phyloP scores from a whole-genome alignment of 1,284 basidiomycete species.

The Volvariella surrecta region DNA sequence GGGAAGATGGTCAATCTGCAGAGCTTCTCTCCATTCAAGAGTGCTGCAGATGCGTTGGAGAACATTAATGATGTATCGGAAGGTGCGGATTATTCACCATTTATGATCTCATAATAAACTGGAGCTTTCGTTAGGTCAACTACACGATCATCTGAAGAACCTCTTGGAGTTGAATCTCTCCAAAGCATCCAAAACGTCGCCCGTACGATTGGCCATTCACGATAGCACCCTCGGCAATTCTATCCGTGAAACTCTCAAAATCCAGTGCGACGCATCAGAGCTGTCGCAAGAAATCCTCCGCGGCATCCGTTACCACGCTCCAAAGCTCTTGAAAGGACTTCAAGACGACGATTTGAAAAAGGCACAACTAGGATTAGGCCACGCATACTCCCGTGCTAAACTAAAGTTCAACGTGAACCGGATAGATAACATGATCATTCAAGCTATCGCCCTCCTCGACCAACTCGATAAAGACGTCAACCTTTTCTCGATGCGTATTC shows the following conservation, averaged over 20 bases:
- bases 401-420: conserved; percentile 99
- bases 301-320: conserved; percentile 88
- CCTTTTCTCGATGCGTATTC: conserved; percentile 95
- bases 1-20: conserved; percentile 89
- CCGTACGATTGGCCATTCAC: conserved; percentile 77
- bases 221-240: conserved; percentile 75
- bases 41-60: conserved; percentile 91
- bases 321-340: conserved; percentile 87
- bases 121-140: conserved; percentile 45
- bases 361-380: conserved; percentile 94
- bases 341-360: conserved; percentile 86
- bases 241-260: conserved; percentile 72
- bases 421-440: conserved; percentile 99
- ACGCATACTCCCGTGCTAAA: conserved; percentile 97
- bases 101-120: background rate
- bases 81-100: no score
- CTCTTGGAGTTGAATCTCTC: conserved; percentile 87
- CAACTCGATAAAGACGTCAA: conserved; percentile 99
- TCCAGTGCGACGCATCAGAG: conserved; percentile 87
- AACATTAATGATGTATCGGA: conserved; percentile 97
- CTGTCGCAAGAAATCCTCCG: conserved; percentile 85
- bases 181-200: conserved; percentile 75
- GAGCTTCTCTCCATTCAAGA: conserved; percentile 95
- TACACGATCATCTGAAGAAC: conserved; percentile 83
- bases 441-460: conserved; percentile 97